Evolutionary conservation across 305 asterid species (phyloP).

Genomic region (Solanum hybrid): DNA sequence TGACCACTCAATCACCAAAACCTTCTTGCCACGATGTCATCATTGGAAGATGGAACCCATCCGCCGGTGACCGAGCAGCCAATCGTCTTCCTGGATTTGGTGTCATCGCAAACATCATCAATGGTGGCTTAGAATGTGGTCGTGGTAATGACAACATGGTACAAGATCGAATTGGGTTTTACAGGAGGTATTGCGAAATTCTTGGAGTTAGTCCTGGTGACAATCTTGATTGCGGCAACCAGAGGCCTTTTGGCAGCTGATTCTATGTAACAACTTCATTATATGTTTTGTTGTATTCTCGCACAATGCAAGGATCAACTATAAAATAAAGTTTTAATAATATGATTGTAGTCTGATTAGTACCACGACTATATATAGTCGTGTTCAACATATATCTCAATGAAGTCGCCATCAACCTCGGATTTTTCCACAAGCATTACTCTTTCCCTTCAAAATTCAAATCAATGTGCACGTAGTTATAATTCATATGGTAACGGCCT

Average conservation of each 20-base stretch:
- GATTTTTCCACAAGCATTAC: background rate
- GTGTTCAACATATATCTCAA: background rate
- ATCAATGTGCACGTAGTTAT: background rate
- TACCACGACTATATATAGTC: background rate
- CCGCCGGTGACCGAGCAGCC: background rate
- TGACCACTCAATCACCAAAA: slow-evolving; percentile 19
- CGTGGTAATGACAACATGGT: background rate
- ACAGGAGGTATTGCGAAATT: slow-evolving; percentile 6
- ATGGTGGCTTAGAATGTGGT: slow-evolving; percentile 23
- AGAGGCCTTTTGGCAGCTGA: background rate
- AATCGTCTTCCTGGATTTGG: slow-evolving; percentile 12
- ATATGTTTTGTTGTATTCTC: background rate
- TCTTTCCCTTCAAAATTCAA: background rate
- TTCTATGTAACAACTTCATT: background rate
- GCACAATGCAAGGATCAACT: background rate
- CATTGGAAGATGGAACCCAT: slow-evolving; percentile 12
- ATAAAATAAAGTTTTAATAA: background rate
- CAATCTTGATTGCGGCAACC: slow-evolving; percentile 18
- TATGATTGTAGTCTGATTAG: background rate
- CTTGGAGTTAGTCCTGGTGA: slow-evolving; percentile 12
- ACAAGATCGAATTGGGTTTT: slow-evolving; percentile 17
- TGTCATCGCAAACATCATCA: slow-evolving; percentile 17
- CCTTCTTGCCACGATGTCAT: slow-evolving; percentile 29
- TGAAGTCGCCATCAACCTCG: background rate
- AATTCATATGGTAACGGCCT: background rate